phyloP scores from a whole-genome alignment of 192 early-diverging fungal genomes.

The Coemansia sp. region DNA sequence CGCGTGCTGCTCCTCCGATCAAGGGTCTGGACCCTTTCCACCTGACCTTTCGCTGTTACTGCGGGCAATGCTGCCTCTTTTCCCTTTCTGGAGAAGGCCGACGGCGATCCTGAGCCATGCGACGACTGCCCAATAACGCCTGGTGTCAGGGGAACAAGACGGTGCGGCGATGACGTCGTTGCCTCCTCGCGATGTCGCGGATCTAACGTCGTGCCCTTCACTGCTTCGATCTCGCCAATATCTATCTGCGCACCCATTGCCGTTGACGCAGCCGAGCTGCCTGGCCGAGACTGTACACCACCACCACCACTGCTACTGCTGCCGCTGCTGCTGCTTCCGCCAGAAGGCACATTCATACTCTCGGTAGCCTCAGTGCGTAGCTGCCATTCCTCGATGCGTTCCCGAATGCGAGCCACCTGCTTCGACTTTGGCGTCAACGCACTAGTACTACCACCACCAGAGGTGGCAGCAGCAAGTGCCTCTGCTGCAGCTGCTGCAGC shows the following conservation, averaged over 20 bases:
- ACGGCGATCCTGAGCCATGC: background rate
- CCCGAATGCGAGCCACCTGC: constrained; percentile 45
- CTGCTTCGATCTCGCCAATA: constrained; percentile 42
- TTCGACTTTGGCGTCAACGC: constrained; percentile 34
- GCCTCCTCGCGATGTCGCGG: background rate
- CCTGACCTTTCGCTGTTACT: background rate
- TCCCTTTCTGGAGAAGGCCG: background rate
- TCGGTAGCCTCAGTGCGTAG: constrained; percentile 7
- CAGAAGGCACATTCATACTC: background rate
- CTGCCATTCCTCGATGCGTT: constrained; percentile 54
- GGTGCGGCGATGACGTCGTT: background rate
- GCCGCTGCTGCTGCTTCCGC: constrained; percentile 4
- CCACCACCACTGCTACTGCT: background rate
- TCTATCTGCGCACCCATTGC: constrained; percentile 28
- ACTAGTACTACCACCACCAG: background rate
- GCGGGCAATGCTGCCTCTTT: background rate
- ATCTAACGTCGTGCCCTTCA: background rate
- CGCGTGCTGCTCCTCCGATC: constrained; percentile 14
- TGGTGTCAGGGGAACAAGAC: constrained; percentile 36
- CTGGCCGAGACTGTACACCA: background rate
- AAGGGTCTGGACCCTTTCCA: constrained; percentile 7
- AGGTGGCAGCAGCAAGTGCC: no score
- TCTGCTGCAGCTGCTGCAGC: constrained; percentile 5
- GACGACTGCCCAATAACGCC: background rate
- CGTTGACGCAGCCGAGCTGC: constrained; percentile 22